Percentiles rank a stretch among this genome's conserved stretches.
phyloP scores from a whole-genome alignment of 2,329 filamentous ascomycete species.

The Beauveria brongniartii region DNA sequence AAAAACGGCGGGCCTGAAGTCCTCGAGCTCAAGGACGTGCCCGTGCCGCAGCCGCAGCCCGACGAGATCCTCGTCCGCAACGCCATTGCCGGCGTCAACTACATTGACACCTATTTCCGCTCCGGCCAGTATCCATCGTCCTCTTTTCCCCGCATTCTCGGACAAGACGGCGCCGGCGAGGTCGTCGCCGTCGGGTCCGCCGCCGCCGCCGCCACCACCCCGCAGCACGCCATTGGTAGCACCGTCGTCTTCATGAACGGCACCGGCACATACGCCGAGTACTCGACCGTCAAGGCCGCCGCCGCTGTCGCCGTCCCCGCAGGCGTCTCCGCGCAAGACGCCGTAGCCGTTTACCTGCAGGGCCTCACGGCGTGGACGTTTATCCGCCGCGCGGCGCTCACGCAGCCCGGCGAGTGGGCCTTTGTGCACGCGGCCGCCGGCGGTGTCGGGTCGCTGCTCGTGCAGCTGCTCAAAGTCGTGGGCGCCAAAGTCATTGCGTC shows the following conservation, averaged over 20 bases:
- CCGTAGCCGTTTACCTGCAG: conserved; percentile 66
- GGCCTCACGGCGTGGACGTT: conserved; percentile 77
- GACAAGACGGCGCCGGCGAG: conserved; percentile 69
- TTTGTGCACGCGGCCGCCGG: conserved; percentile 82
- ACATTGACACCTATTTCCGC: conserved; percentile 88
- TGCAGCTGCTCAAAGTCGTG: conserved; percentile 62
- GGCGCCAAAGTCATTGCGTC: conserved; percentile 77
- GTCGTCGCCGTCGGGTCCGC: conserved; percentile 49
- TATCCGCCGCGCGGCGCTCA: conserved; percentile 66
- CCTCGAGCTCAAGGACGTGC: conserved; percentile 61
- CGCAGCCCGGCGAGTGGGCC: conserved; percentile 70
- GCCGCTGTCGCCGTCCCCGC: conserved; percentile 57
- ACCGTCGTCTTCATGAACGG: conserved; percentile 60
- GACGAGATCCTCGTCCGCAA: conserved; percentile 78
- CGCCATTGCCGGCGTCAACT: conserved; percentile 74
- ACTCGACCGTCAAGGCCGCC: conserved; percentile 42
- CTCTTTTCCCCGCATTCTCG: conserved; percentile 63
- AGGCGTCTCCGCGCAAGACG: conserved; percentile 50
- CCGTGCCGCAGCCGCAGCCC: conserved; percentile 51
- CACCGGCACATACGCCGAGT: conserved; percentile 46
- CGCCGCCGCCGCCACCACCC: conserved; percentile 39
- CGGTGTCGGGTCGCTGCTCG: conserved; percentile 67
- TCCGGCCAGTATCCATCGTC: conserved; percentile 68
- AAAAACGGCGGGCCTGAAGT: conserved; percentile 61
- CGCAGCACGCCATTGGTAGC: conserved; percentile 56